phyloP scores from a whole-genome alignment of 1,139 yeast genomes.

The Zygoascus sp. region DNA sequence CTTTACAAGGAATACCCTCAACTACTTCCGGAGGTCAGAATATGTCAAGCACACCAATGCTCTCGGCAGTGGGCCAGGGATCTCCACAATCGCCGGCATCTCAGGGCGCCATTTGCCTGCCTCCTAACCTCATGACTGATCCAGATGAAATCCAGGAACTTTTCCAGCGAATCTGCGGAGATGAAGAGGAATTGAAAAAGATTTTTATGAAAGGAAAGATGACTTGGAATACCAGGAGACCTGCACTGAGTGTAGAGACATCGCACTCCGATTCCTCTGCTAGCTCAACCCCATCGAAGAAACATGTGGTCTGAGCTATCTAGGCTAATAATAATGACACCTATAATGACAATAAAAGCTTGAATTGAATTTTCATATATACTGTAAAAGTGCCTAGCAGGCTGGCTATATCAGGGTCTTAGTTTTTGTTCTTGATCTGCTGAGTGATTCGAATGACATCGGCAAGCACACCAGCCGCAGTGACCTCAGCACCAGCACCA shows the following conservation, averaged over 20 bases:
- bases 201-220: slow-evolving; percentile 1
- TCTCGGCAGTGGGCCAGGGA: slow-evolving; percentile 9
- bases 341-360: no score
- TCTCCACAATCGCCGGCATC: slow-evolving; percentile 5
- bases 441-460: slow-evolving; percentile 89
- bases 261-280: background rate
- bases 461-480: slow-evolving; percentile 97
- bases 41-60: slow-evolving; percentile 3
- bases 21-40: background rate
- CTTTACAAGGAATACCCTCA: background rate
- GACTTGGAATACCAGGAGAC: background rate
- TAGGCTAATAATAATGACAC: background rate
- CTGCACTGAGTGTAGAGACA: background rate
- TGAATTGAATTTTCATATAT: background rate
- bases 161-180: background rate
- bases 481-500: slow-evolving; percentile 96
- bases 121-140: slow-evolving; percentile 7
- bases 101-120: slow-evolving; percentile 31
- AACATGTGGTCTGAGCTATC: background rate
- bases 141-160: slow-evolving; percentile 8
- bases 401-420: background rate
- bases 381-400: background rate
- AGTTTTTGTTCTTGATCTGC: slow-evolving; percentile 28
- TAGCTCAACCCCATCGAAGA: background rate
- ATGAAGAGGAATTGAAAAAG: slow-evolving; percentile 5